Evolutionary conservation across 2,329 filamentous ascomycete species (phyloP), one percentile per base, ranked within the genome.

Genomic region (Fonsecaea pugnacius): DNA sequence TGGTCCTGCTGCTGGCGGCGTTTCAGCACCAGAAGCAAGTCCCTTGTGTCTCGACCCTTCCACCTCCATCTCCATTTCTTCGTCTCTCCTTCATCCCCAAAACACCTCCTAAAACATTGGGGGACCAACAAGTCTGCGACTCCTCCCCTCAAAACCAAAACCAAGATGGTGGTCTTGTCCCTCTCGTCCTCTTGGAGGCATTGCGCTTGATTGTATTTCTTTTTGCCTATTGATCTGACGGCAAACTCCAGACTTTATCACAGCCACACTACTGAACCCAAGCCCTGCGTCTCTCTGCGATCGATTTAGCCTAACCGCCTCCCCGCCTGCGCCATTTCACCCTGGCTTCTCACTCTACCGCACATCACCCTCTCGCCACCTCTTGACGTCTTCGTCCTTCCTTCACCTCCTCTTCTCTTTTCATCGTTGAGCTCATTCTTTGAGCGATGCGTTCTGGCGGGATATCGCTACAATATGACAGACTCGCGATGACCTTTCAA

Each of bases 371-470:
- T 53, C 58, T 62, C 48, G 64, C 64, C 62, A 67, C 67, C 60
- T 24, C 35, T 58, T 51, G 46, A 46, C 55, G 52, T 52, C 62
- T 36, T 52, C 24, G n/a, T 27, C 36, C 46, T 60, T 50, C 53
- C 38, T 18, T 50, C 43, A 21, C 43, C 66, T 48, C 54, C 40
- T 6, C 46, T 46, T 24, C 8, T 46, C 32, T 38, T 51, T 35
- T 30, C 52, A 64, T 58, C 63, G 43, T 36, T 24, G 33, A 52
- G 53, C 43, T 38, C 55, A 59, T 57, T 43, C 18, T 48, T 33
- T 64, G 63, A 68, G 62, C 64, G 56, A 69, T 69, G 67, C 67
- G 62, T 66, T 59, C 66, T 51, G 65, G 65, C 48, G 61, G 62
- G 58, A 61, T 66, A 52, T 61, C 61, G 53, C 55, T 68, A 38